Evolutionary conservation across 2,329 filamentous ascomycete species (phyloP), one percentile per base, ranked within the genome.

Genomic region (Exophiala oligosperma): DNA sequence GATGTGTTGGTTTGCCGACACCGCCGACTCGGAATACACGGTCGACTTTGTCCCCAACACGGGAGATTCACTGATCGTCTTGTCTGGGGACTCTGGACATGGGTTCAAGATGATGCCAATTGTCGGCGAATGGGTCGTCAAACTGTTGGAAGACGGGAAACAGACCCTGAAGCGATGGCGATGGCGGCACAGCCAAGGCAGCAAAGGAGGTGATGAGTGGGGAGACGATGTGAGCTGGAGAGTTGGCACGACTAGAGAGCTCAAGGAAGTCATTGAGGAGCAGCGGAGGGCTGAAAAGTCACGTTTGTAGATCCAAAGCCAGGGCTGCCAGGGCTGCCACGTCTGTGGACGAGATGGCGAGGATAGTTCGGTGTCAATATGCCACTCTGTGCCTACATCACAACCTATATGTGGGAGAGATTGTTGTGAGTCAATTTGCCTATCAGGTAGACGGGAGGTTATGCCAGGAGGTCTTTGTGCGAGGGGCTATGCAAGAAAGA

Each of bases 1-100:
- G 1, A 69, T 87, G n/a, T 87, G 85, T 66, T 87, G 84, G 84
- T 84, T 84, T 59, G 82, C 83, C 0, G 85, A 88, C 64, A 84
- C 83, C 0, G 74, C 71, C 6, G 81, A 86, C 64, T 84, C 82
- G 0, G 81, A 87, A 48, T 87, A 79, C 62, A 77, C 84, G 49
- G 77, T 87, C 44, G 84, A 87, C 66, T 82, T 78, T 53, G 79
- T 86, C 0, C 84, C 84, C 0, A 68, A 72, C 0, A 81, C 76
- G 0, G 68, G 70, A 1, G 70, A 72, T 1, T 78, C 76, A 0
- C 73, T 86, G 2, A 69, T 86, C 2, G 66, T 84, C 0, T 61
- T 81, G 0, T 79, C 81, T 0, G 84, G 84, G 0, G 84, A 86
- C 64, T 86, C 83, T 1, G 84, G 83, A 0, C 84, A 87, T 65